Evolutionary conservation across 2,329 filamentous ascomycete species (phyloP), one percentile per base, ranked within the genome.

Genomic region (Cryphonectria radicalis): DNA sequence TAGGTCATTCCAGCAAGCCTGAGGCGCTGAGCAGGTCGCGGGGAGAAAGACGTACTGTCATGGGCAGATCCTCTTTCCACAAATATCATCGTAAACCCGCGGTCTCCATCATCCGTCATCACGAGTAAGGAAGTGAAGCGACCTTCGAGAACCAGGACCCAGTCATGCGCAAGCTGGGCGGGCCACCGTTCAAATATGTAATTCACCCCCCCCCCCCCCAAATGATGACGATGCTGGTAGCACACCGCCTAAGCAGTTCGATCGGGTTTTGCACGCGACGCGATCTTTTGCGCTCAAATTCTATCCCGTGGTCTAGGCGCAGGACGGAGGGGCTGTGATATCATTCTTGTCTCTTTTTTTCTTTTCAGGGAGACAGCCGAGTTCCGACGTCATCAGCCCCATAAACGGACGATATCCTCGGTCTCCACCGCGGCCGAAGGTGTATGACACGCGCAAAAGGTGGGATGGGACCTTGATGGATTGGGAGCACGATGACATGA

Each of bases 271-370:
- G 55, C 14, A 19, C 25, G 28, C 14, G 11, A 17, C 63, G 63
- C 63, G 63, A 65, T 65, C 43, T 53, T 25, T 43, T 32, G 28
- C 63, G 63, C 63, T 65, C 63, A 65, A 65, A 65, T 65, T 65
- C 14, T 42, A 14, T 25, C 4, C 40, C 6, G 14, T 19, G 25
- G 22, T 11, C 13, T 46, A 10, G 25, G 7, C 7, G n/a, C 14
- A 10, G 42, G 19, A 11, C 40, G 17, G 37, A 50, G 40, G 10
- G 17, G n/a, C 42, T 8, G 63, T 65, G 63, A 65, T 50, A 50
- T 50, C 42, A 65, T 65, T 3, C 10, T 13, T 2, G 7, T 17
- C 22, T 5, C 22, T 17, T 46, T 46, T 22, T 5, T 46, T 46
- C 22, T 14, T 17, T 43, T 42, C 40, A 42, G 4, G 32, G 32